A percentile compares a stretch with the other conserved stretches of the same genome.
These are phyloP conservation scores for Diaporthe velutina DNA, from an alignment of 2,329 filamentous ascomycete genomes.

Conservation along the genomic window DNA sequence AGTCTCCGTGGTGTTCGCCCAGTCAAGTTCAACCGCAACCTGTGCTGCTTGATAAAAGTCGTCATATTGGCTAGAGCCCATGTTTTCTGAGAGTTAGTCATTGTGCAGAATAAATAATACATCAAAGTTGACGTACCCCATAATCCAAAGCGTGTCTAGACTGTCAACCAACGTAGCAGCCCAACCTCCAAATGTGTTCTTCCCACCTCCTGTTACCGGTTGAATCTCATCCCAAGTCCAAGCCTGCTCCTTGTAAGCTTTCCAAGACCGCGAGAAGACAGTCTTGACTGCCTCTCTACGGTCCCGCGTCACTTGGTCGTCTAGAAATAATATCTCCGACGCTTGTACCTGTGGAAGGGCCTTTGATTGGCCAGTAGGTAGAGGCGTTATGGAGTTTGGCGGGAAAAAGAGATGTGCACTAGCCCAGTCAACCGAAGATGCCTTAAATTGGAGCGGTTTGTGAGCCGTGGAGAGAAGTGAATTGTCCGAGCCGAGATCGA, in stretches of 20 bases:
- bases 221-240: slow-evolving; percentile 66
- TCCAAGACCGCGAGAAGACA: slow-evolving; percentile 60
- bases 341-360: not conserved
- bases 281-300: slow-evolving; percentile 53
- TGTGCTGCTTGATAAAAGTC: slow-evolving; percentile 68
- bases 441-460: not conserved
- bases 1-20: slow-evolving; percentile 54
- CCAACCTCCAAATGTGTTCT: slow-evolving; percentile 66
- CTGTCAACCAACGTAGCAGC: slow-evolving; percentile 71
- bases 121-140: slow-evolving; percentile 56
- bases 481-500: not conserved
- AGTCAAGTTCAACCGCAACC: slow-evolving; percentile 64
- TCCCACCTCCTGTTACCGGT: slow-evolving; percentile 61
- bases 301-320: not conserved
- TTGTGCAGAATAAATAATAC: accelerated
- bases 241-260: slow-evolving; percentile 64
- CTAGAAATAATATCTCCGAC: not conserved
- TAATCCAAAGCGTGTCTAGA: slow-evolving; percentile 73
- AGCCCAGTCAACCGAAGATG: slow-evolving; percentile 1
- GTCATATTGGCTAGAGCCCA: slow-evolving; percentile 51
- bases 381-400: not conserved
- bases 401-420: not conserved
- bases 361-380: not conserved
- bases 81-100: accelerated
- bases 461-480: not conserved